Base-by-base conservation (phyloP, 306 rosid genomes). In the Quercus mongolica region DNA sequence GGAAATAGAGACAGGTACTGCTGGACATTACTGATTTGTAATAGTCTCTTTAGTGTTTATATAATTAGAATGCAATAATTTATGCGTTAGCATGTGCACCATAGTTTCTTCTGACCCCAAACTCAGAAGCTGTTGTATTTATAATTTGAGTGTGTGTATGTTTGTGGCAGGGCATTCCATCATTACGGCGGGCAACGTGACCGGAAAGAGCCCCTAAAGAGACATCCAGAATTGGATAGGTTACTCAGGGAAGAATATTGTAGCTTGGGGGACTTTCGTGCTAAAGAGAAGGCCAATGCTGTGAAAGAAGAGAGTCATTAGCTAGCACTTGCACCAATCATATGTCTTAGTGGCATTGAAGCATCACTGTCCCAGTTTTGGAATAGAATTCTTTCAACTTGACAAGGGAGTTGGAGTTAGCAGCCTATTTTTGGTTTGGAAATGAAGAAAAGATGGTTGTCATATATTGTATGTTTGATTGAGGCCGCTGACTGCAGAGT, bases 131-230 rank as follows among this genome's bases (percentile, higher is more conserved):
- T 57, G 44, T 83, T 51, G 59, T 64, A 63, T 20, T 55, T 31
- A 75, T 26, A 15, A 57, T 6, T 75, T 81, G 2, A 31, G 31
- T 13, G 30, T 46, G 54, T 65, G 79, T 21, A 49, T 77, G 26
- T 82, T 56, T 76, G 62, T 86, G 85, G 83, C 97, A 95, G 99
- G 99, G 99, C 99, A 3, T 95, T 95, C 82, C 99, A 95, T 81
- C 96, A 95, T 79, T 93, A 88, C 35, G 87, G 98, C 38, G 84
- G 85, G 76, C 73, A 55, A 35, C 87, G 86, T 1, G 82, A 76
- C 86, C 91, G 80, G 20, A 92, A 85, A 69, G 94, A 84, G 26
- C 86, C 90, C 0, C 76, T 90, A 74, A 77, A 69, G 65, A 93
- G 91, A 83, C 86, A 89, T 84, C 92, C 88, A 13, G 99, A 93